Evolutionary conservation across 2,329 filamentous ascomycete genomes (phyloP), one percentile per base, ranked within the genome.

Genomic region (Diplocarpon rosae): DNA sequence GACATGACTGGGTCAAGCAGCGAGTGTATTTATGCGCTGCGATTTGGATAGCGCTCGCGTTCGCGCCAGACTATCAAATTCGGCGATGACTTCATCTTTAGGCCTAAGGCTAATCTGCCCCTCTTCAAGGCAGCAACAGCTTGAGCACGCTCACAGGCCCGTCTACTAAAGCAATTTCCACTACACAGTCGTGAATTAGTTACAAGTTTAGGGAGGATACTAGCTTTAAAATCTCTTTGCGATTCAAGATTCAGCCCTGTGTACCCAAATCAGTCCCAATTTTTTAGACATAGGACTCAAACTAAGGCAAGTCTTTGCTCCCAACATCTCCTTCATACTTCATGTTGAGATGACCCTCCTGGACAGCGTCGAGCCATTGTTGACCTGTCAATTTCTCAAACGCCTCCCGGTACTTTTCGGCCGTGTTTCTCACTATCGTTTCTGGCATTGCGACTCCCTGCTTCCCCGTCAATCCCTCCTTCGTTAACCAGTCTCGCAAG

Each of bases 401-500:
- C 0, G 83, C 85, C 62, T 93, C 85, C 52, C 67, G 68, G 61
- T 94, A 94, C 65, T 84, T 85, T 45, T 69, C 73, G 30, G 71
- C 71, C 2, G 87, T 94, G 59, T 77, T 75, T 53, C 68, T 60
- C 14, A 80, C 76, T 45, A 94, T 72, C 41, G 89, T 80, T 3
- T 78, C 72, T 0, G 84, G 80, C 69, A 95, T 81, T 9, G 28
- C 41, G 9, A 92, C 82, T 1, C 76, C 81, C 20, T 80, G 70
- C 65, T 84, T 83, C 1, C 82, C 83, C 68, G 88, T 87, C 46
- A 93, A 63, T 0, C 83, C 84, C 46, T 83, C 70, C 38, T 62
- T 66, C 2, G 79, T 82, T 57, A 95, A 64, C 85, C 87, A 95
- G 65, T 95, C 81, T 30, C 89, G 71, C 54, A 95, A 63, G 58